phyloP scores from a whole-genome alignment of 108 stramenopile genomes.

The Discostella stelligeroides region DNA sequence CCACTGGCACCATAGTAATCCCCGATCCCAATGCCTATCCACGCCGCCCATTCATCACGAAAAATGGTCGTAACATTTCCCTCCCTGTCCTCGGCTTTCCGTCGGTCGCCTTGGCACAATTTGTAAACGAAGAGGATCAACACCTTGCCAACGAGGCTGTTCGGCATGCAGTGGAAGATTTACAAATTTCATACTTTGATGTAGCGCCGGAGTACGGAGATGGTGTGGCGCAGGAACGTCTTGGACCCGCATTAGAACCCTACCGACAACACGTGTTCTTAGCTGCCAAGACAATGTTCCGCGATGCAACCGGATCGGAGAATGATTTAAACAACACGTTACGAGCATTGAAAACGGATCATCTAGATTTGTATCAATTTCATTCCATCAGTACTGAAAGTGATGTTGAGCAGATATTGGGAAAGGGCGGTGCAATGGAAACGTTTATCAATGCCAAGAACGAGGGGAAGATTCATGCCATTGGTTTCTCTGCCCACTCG shows the following conservation, averaged over 20 bases:
- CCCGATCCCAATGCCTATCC: constrained; percentile 43
- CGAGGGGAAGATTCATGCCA: constrained; percentile 29
- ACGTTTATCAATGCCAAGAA: constrained; percentile 37
- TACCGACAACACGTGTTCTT: constrained; percentile 36
- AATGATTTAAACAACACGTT: constrained; percentile 45
- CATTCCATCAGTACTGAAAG: constrained; percentile 45
- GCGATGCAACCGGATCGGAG: constrained; percentile 12
- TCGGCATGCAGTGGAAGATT: constrained; percentile 34
- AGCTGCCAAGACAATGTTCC: constrained; percentile 53
- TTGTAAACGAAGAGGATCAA: constrained; percentile 17
- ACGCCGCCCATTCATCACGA: constrained; percentile 35
- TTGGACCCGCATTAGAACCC: constrained; percentile 39
- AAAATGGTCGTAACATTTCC: constrained; percentile 19
- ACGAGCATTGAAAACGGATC: constrained; percentile 36
- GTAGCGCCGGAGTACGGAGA: constrained; percentile 56
- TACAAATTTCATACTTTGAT: constrained; percentile 45
- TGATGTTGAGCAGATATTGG: constrained; percentile 38
- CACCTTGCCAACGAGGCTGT: constrained; percentile 33
- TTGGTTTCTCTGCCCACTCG: constrained; percentile 46
- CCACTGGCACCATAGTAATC: neutral
- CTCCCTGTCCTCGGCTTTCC: constrained; percentile 45
- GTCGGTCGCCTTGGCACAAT: constrained; percentile 22
- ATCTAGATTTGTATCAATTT: constrained; percentile 49
- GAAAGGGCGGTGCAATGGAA: constrained; percentile 44
- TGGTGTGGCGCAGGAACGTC: constrained; percentile 36